Percentiles rank a stretch among this genome's conserved stretches.
Evolutionary conservation across 2,329 filamentous ascomycete species (phyloP).

Genomic region (Colletotrichum zoysiae): DNA sequence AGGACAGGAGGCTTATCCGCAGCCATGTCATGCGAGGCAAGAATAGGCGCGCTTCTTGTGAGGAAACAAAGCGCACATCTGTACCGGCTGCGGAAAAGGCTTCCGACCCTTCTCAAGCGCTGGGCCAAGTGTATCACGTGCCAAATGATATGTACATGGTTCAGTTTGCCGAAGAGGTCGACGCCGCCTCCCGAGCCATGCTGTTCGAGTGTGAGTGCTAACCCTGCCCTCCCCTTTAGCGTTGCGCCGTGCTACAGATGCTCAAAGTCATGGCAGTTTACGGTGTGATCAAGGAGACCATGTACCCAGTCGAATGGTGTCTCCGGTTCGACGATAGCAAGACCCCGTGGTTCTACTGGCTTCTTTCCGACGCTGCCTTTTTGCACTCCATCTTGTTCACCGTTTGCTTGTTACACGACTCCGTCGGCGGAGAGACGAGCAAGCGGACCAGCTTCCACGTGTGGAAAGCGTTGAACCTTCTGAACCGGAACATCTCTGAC

Average conservation of each 20-base stretch:
- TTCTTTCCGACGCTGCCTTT: slow-evolving; percentile 46
- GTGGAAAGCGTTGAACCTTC: slow-evolving; percentile 29
- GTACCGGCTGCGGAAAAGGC: background rate
- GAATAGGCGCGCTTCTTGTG: slow-evolving; percentile 21
- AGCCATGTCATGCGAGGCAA: slow-evolving; percentile 43
- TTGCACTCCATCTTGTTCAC: slow-evolving; percentile 46
- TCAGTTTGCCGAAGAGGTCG: slow-evolving; percentile 42
- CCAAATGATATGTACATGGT: slow-evolving; percentile 46
- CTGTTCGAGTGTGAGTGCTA: slow-evolving; percentile 31
- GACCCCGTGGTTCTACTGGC: slow-evolving; percentile 47
- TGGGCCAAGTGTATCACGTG: background rate
- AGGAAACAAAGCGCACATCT: background rate
- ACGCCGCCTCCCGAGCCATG: slow-evolving; percentile 20
- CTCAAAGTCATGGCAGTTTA: slow-evolving; percentile 22
- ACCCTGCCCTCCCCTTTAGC: no score
- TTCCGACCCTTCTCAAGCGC: background rate
- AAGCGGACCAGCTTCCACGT: slow-evolving; percentile 31
- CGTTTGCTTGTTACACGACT: slow-evolving; percentile 44
- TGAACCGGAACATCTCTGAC: slow-evolving; percentile 32
- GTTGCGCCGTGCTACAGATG: no score
- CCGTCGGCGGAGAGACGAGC: background rate
- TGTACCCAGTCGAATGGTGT: slow-evolving; percentile 50
- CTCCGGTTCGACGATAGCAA: slow-evolving; percentile 44
- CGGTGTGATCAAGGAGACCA: slow-evolving; percentile 39
- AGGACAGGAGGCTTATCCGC: slow-evolving; percentile 45